Base-by-base conservation (phyloP, 2,329 filamentous ascomycete genomes). In the Cladophialophora psammophila region DNA sequence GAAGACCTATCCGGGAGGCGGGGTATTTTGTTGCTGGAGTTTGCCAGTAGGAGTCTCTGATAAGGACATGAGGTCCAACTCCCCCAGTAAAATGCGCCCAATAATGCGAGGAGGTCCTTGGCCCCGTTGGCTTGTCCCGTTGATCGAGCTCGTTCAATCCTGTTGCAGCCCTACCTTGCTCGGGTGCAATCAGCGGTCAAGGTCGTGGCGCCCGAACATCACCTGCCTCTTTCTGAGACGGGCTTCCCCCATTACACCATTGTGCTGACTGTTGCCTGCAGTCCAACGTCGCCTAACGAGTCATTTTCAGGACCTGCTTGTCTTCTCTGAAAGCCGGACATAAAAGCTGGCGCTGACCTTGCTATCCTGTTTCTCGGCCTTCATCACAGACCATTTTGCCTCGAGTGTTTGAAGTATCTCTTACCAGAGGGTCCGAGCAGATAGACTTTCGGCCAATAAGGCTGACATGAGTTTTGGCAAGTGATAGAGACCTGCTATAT, bases 131-230 rank as follows among this genome's bases (percentile, higher is more conserved):
- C 53, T 59, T 63, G 26, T 36, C 42, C 42, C 60, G 13, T 40
- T 20, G 45, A 10, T 62, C 53, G 64, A 48, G 32, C 48, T 53
- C 59, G 55, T 60, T 67, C 60, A 55, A 26, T 52, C 15, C 35
- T 34, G 36, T 38, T 32, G 52, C 58, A 56, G 58, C 35, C 52
- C 53, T 48, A n/a, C 57, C 13, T 34, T 45, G 53, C 52, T 35
- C 13, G 34, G 48, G n/a, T 55, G 26, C 60, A 59, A 63, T 57
- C 60, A 57, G 65, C 65, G 55, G 65, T 65, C 63, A 65, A 60
- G 63, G 50, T 56, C 26, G 42, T 10, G 56, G 59, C 34, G 40
- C 63, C 32, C 35, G 34, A 55, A 38, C 45, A 34, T 42, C 32
- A 56, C 59, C 45, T 54, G 35, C 18, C 52, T 34, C 54, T 34